Evolutionary conservation across 495 filamentous ascomycete species (phyloP), one percentile per base, ranked within the genome.

Genomic region (Hypoxylon rickii): DNA sequence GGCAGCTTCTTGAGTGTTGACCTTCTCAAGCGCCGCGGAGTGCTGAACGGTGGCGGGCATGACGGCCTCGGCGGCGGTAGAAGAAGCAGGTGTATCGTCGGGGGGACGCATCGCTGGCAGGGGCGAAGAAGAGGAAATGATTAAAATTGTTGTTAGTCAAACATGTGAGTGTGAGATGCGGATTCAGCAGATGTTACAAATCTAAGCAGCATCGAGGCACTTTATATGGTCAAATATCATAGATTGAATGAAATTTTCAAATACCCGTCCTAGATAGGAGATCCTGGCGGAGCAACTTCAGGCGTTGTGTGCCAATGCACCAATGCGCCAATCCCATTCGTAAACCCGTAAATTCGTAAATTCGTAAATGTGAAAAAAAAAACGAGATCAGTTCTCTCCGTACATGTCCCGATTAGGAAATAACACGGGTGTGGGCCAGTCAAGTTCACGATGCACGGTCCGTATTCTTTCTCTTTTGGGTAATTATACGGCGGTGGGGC

Each of bases 1-100:
- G 32, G 39, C 20, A 7, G 21, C 45, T 56, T 44, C 45, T 33
- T 39, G 39, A 34, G 17, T 40, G 15, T 50, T 50, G 12, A 18
- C 33, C 8, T 44, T 57, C n/a, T 50, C 31, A 7, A 22, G 54
- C 16, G 22, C 38, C 7, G 21, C n/a, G 15, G 38, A 34, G 24
- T 32, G 11, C 22, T 33, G 24, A 12, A 34, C 13, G 19, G 17
- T 19, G 24, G 24, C 12, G n/a, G 48, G 29, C 17, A 13, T 2
- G 8, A 36, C 3, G n/a, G 15, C 34, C 46, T 32, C 21, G 18
- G 16, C 16, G 26, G 43, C 43, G 4, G 7, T 20, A 15, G 44
- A 2, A 31, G 21, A 39, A 40, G 36, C 21, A 22, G 36, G 1
- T 13, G 46, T 32, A n/a, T 50, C 34, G 34, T 51, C 24, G n/a